Base-by-base conservation (phyloP, 257 asterid species). In the Solanum etuberosum region DNA sequence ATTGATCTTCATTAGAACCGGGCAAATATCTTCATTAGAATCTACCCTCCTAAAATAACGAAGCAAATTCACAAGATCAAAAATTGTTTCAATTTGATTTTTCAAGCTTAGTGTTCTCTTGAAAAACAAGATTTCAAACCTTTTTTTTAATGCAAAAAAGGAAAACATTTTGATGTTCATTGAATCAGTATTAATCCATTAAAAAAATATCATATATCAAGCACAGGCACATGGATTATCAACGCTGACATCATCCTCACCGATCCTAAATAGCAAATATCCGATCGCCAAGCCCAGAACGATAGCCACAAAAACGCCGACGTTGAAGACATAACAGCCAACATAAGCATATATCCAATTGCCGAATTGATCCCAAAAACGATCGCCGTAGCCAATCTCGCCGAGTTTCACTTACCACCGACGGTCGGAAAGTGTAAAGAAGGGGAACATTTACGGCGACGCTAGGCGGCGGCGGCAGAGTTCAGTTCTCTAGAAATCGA, bases 321-420 rank as follows among this genome's bases (percentile, higher is more conserved):
- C 98, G 89, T 96, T 96, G 86, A 93, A 96, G 99, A 95, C 99
- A 96, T 96, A 71, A 96, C 82, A 73, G 98, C 98, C 72, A 96
- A 90, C 99, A 96, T 96, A 95, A 94, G 70, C 8, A 94, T 71
- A 51, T 96, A 96, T 2, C 99, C 99, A 88, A 96, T 93, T 77
- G 95, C 98, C 0, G 99, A 91, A 86, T 94, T 94, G 23, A 96
- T 57, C 57, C 94, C 96, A 76, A 95, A 95, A 54, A 94, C 31
- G 83, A 91, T 27, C 65, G 97, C 93, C 76, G 92, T 98, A 0
- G 91, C 90, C 40, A 90, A 57, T 46, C 90, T 93, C 16, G 91
- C 67, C 0, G 90, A 88, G 1, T 86, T 73, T 89, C 86, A 89
- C 21, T 37, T 83, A 6, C 92, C 88, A 7, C 65, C 88, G 10